Evolutionary conservation across 2,329 filamentous ascomycete genomes (phyloP), one percentile per base, ranked within the genome.

Genomic region (Verticillium zaregamsianum): DNA sequence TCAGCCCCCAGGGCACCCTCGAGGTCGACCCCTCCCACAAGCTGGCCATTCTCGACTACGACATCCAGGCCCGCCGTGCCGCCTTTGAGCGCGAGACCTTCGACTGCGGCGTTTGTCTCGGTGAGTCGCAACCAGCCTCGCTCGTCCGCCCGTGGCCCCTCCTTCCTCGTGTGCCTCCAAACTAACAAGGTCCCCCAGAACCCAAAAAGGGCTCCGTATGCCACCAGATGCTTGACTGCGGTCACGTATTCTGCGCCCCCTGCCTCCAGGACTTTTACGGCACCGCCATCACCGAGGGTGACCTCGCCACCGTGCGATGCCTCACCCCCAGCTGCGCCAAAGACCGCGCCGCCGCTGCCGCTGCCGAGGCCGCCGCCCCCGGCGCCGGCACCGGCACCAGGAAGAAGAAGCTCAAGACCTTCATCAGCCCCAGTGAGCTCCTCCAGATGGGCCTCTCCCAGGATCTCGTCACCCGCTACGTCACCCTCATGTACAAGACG

Each of bases 221-320:
- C 73, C 90, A 98, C 76, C 86, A 86, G 52, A 88, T 98, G 82
- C 76, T 90, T 55, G 87, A 89, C 62, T 99, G 95, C 73, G 87
- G 86, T 0, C 94, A 99, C 72, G 92, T 98, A 40, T 99, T 98
- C 71, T 99, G 95, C 74, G 79, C 89, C 20, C 76, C 86, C n/a
- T 99, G 95, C 70, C 80, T 99, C 3, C 89, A 91, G 65, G 92
- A 94, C 68, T 97, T 94, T 68, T 98, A 96, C 81, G 92, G 90
- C 67, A 89, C 87, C 65, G 93, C 92, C 66, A 97, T 99, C 68
- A 86, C 81, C 0, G 91, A 96, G 70, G 95, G 95, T 1, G 89
- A 96, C 68, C 80, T 99, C 20, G 82, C 87, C 57, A 85, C 86
- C 8, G 89, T 99, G 33, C 89, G 89, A 65, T 99, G 95, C 70